Base-by-base conservation (phyloP, 441 rosid species). In the Arabidopsis hybrid region DNA sequence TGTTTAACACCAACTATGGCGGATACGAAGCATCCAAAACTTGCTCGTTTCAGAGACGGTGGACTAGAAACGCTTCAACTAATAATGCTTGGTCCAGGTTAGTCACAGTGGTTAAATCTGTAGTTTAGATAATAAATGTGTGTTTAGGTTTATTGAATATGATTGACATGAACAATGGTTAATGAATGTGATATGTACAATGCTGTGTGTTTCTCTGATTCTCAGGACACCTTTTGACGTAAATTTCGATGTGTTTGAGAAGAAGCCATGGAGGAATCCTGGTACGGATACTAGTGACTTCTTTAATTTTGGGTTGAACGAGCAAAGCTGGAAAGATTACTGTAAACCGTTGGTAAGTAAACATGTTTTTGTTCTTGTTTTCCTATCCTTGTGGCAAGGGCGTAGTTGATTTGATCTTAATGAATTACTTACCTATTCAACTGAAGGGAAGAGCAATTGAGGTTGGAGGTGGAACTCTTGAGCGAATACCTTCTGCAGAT, bases 371-470 rank as follows among this genome's bases (percentile, higher is more conserved):
- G 36, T 21, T 61, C 51, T 56, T 46, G 56, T 6, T 32, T 34
- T 21, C 52, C 0, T 56, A 7, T 21, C 64, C 31, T 60, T 62
- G 39, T 68, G 40, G 40, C 4, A 60, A 68, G 2, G 42, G 10
- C 9, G 16, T 75, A 6, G 43, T 21, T 69, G 16, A 16, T 69
- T 68, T 69, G 45, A 46, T 52, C 7, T 34, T 75, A 21, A 45
- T 61, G 34, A 53, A 26, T 61, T 75, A 17, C 13, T 39, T 51
- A 26, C 8, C 60, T 43, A 66, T 82, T 79, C 82, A 84, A 84
- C 78, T 81, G 55, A 83, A 80, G 74, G 95, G 92, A 70, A 85
- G 81, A 67, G 84, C 91, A 66, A 89, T 91, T 82, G 79, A 85
- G 82, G 91, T 91, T 69, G 81, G 73, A 81, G 78, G 71, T 10